phyloP scores from a whole-genome alignment of 768 basidiomycete genomes.

The Tylopilus plumbeoviolaceoides region DNA sequence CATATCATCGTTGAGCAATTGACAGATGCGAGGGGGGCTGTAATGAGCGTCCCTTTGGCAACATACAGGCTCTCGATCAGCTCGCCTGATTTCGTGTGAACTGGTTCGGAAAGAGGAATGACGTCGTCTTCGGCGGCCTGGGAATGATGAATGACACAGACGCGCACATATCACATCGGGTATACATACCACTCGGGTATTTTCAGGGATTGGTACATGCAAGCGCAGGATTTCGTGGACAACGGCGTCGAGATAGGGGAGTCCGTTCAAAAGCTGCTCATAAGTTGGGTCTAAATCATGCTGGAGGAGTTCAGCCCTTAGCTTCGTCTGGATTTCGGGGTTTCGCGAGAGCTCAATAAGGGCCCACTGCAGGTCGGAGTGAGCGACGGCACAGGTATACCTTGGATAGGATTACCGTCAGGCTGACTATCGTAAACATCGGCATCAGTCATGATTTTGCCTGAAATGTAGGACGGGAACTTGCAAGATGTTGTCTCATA shows the following conservation, averaged over 20 bases:
- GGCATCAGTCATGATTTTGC: no score
- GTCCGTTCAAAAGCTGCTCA: constrained; percentile 44
- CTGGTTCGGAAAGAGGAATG: constrained; percentile 48
- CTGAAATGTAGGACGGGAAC: background rate
- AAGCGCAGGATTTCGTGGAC: constrained; percentile 43
- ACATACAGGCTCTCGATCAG: constrained; percentile 38
- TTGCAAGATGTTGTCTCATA: constrained; percentile 40
- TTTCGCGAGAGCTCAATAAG: constrained; percentile 50
- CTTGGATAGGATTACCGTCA: constrained; percentile 10
- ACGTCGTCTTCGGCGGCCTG: constrained; percentile 51
- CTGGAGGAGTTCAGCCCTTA: constrained; percentile 49
- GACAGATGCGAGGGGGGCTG: constrained; percentile 40
- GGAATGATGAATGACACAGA: no score
- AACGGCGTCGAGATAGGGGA: constrained; percentile 56
- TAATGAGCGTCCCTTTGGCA: constrained; percentile 43
- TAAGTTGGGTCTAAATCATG: constrained; percentile 45
- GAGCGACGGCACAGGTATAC: constrained; percentile 2
- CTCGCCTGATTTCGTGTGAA: constrained; percentile 39
- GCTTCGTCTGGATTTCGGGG: constrained; percentile 41
- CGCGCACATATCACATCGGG: accelerated
- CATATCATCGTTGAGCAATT: constrained; percentile 53
- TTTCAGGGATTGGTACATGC: constrained; percentile 37
- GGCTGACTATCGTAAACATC: constrained; percentile 6
- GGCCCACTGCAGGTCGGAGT: constrained; percentile 38
- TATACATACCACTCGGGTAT: constrained; percentile 11